Base-by-base conservation (phyloP, 2,329 filamentous ascomycete genomes). In the Trichoderma guizhouense region DNA sequence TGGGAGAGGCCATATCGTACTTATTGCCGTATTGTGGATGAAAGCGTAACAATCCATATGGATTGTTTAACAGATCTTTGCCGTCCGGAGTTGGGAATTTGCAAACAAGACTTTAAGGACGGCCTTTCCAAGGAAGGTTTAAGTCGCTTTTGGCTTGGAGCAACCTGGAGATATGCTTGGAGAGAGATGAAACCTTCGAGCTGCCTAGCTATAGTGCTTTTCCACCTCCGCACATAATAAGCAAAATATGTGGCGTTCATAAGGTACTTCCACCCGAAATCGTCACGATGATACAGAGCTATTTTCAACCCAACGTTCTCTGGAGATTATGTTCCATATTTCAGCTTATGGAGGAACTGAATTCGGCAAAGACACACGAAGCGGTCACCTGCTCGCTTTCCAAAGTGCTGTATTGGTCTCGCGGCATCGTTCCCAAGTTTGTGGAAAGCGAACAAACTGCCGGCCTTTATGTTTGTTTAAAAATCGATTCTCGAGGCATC, bases 251-350 rank as follows among this genome's bases (percentile, higher is more conserved):
- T 9, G 39, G 39, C 0, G 4, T 43, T 43, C 39, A 18, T 0
- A 43, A n/a, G 15, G 1, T 0, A 0, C 3, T 43, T 43, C 39
- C 39, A 9, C 39, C 39, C 7, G 39, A 43, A 43, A 43, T 43
- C 18, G 1, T 1, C 39, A 43, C 1, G 1, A 43, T 43, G 39
- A 43, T 43, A 2, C 39, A 43, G 39, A 43, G 39, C 15, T 2
- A 43, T 43, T 43, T 2, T 1, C 39, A 1, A 5, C 3, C 39
- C 15, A 43, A 0, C 39, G 0, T 5, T 2, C 0, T 43, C 18
- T 43, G 39, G 39, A 43, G 39, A 9, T n/a, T 5, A 0, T 43
- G 7, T 43, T 43, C 39, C 3, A 5, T 1, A 43, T 1, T 43
- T n/a, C 15, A 43, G 39, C 15, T 43, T 43, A 5, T 43, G 1